Conservation (phyloP, 169 alveolate species). For the Cryptosporidium meleagridis region DNA sequence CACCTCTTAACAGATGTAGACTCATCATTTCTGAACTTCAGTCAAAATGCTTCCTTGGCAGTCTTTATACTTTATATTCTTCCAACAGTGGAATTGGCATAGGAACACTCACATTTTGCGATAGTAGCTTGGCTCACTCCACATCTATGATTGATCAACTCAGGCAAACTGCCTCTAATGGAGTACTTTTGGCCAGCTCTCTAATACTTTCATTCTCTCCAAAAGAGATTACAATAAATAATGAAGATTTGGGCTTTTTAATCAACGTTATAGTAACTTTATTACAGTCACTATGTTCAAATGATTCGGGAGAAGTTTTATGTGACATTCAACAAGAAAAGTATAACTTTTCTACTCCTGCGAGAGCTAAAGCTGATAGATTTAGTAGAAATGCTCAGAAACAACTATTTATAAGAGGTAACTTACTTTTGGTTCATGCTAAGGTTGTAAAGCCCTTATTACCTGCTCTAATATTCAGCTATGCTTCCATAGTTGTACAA, state of each 20-base stretch:
- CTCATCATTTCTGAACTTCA: conserved; percentile 39
- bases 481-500: conserved; percentile 63
- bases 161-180: conserved; percentile 67
- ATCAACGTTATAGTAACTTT: conserved; percentile 40
- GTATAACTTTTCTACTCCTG: conserved; percentile 31
- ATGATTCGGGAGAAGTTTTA: conserved; percentile 60
- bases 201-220: conserved; percentile 52
- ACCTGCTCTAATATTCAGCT: conserved; percentile 28
- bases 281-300: conserved; percentile 31
- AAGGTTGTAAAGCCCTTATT: conserved; percentile 60
- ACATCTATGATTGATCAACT: conserved; percentile 42
- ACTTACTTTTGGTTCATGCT: conserved; percentile 52
- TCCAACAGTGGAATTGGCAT: conserved; percentile 10
- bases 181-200: conserved; percentile 52
- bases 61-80: conserved; percentile 57
- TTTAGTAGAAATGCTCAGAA: background rate
- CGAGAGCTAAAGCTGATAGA: background rate
- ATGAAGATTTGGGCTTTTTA: conserved; percentile 56
- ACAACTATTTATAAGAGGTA: conserved; percentile 47
- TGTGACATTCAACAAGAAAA: conserved; percentile 1
- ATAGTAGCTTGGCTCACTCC: conserved; percentile 50
- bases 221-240: conserved; percentile 32
- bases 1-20: conserved; percentile 25
- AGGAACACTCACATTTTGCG: conserved; percentile 17
- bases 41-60: conserved; percentile 60